Percentiles rank a stretch among this genome's conserved stretches.
Evolutionary conservation across 305 asterid genomes (phyloP).

Genomic region (Rubia peregrina): DNA sequence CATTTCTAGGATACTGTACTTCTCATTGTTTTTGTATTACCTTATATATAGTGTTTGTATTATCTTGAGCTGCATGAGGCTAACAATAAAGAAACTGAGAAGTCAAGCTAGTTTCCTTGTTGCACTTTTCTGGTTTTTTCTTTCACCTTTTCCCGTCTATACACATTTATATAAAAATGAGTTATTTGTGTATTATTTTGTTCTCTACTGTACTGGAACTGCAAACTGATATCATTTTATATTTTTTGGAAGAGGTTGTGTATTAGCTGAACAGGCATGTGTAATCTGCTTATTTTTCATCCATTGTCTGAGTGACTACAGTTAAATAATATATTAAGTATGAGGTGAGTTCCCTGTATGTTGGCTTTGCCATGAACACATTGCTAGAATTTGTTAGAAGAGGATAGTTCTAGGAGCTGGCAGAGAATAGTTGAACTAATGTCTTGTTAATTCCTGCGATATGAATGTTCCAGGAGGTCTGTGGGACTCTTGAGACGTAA

Average conservation of each 20-base stretch:
- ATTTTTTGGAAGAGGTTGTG: neutral
- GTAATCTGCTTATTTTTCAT: neutral
- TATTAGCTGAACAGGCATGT: neutral
- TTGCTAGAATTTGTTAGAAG: neutral
- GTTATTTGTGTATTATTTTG: neutral
- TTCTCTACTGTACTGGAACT: neutral
- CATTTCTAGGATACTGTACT: neutral
- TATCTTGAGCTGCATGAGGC: slow-evolving; percentile 2
- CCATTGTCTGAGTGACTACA: neutral
- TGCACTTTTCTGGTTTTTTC: neutral
- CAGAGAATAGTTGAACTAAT: neutral
- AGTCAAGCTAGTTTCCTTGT: neutral
- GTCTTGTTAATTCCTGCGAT: neutral
- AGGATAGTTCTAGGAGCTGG: neutral
- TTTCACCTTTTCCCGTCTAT: neutral
- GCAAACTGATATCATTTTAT: neutral
- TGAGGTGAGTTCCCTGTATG: neutral
- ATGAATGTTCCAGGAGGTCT: neutral
- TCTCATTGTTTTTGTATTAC: neutral
- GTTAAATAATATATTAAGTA: too few relatives aligned
- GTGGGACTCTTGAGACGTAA: neutral
- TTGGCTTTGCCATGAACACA: neutral
- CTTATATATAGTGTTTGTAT: neutral
- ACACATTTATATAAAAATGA: neutral
- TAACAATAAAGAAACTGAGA: neutral